Conservation (phyloP, 306 rosid genomes). For the Abrus pulchellus region DNA sequence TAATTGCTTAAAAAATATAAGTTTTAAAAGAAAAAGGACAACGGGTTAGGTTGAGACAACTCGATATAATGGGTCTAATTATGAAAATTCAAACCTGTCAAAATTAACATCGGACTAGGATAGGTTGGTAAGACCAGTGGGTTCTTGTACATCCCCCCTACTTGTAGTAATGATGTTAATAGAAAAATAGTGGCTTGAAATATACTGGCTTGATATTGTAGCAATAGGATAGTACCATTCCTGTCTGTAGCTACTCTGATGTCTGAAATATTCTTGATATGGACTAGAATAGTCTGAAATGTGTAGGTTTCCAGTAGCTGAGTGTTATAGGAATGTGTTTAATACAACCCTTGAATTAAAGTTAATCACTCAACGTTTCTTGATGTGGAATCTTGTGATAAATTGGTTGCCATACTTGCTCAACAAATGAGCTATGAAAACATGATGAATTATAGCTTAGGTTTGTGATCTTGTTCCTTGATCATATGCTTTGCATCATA, state of each 20-base stretch:
- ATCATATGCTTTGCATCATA: neutral
- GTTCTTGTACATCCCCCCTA: too few relatives aligned
- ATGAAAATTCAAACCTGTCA: too few relatives aligned
- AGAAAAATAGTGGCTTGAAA: neutral
- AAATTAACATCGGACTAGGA: too few relatives aligned
- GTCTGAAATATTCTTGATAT: conserved; percentile 18
- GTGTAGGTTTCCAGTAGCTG: conserved; percentile 8
- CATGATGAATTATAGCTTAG: conserved; percentile 14
- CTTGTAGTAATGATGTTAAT: neutral
- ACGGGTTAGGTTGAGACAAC: too few relatives aligned
- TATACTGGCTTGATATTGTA: neutral
- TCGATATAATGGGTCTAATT: too few relatives aligned
- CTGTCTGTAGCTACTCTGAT: neutral
- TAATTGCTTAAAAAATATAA: too few relatives aligned
- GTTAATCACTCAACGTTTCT: neutral
- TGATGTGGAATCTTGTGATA: neutral
- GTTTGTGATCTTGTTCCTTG: neutral
- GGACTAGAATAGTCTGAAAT: conserved; percentile 31
- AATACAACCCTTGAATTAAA: neutral
- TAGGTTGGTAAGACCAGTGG: too few relatives aligned
- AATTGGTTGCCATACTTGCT: neutral
- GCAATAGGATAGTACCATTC: neutral
- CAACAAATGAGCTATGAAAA: neutral
- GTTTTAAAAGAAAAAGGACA: too few relatives aligned
- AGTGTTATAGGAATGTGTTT: neutral